Evolutionary conservation across 2,329 filamentous ascomycete genomes (phyloP), one percentile per base, ranked within the genome.

Genomic region (Calonectria pseudoreteaudii): DNA sequence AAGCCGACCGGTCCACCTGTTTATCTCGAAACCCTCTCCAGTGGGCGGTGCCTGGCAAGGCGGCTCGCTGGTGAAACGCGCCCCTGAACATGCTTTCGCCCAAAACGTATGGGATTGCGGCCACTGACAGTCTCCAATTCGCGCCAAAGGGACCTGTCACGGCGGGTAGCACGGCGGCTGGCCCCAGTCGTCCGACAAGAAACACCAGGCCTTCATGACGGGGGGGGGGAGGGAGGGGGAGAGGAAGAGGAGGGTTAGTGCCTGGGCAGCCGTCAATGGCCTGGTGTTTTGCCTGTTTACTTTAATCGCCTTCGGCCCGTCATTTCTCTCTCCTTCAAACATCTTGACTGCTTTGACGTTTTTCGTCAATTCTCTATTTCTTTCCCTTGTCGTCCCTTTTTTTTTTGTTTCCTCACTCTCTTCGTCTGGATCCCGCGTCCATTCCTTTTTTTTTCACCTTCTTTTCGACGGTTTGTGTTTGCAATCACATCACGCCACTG

Each of bases 11-110:
- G 47, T 36, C 64, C 47, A 67, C 47, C 50, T 53, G 50, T 53
- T n/a, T 38, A 34, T 60, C 60, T 64, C 31, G 36, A 36, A 31
- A 64, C 38, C 38, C 38, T 44, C 38, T 65, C 60, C 60, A 65
- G 28, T 47, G 60, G 60, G 28, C 26, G 56, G 56, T 62, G 31
- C 58, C 41, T 38, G 47, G 64, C n/a, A 49, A 49, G 74, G 71
- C 65, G 71, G 75, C 66, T 70, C 53, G 49, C 28, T 74, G 72
- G 78, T 80, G 78, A 77, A 78, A 80, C 78, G 72, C 26, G 66
- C 78, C 78, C 78, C 78, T 79, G 78, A 41, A 36, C 30, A 68
- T 34, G 60, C 36, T 50, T 50, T 62, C 68, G 56, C 62, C 66
- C 58, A 64, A 65, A 58, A 23, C 70, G 65, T 67, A 56, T 67